Evolutionary conservation across 192 early-diverging fungal species (phyloP).

Genomic region (Thoreauomyces humboldtii): DNA sequence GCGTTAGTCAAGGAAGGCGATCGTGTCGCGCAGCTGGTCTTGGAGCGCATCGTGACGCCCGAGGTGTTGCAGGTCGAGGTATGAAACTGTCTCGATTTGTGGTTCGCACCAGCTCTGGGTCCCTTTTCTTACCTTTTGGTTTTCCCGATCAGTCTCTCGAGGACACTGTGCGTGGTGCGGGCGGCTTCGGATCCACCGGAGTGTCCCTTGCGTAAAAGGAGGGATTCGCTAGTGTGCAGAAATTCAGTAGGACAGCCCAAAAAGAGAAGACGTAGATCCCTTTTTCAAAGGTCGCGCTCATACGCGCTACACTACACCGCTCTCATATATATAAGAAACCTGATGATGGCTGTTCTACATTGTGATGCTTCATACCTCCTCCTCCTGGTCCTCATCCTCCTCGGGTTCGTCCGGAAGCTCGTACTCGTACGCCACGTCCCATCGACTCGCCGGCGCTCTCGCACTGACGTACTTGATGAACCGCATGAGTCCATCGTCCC

Average conservation of each 20-base stretch:
- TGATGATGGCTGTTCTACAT: too few relatives aligned
- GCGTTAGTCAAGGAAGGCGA: constrained; percentile 76
- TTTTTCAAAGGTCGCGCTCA: too few relatives aligned
- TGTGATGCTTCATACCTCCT: not conserved
- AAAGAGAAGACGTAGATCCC: too few relatives aligned
- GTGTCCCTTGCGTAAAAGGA: too few relatives aligned
- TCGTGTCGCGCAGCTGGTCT: constrained; percentile 91
- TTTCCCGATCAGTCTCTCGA: constrained; percentile 30
- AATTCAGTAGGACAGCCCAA: too few relatives aligned
- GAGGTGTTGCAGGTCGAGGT: constrained; percentile 78
- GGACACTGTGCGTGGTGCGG: constrained; percentile 45
- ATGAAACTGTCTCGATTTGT: not conserved
- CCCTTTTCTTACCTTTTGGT: not conserved
- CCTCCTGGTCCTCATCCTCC: constrained; percentile 18
- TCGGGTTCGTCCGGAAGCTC: constrained; percentile 42
- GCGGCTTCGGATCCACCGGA: constrained; percentile 58
- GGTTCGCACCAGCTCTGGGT: not conserved
- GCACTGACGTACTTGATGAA: constrained; percentile 86
- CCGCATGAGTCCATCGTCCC: constrained; percentile 72
- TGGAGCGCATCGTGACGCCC: constrained; percentile 82
- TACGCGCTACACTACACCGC: too few relatives aligned
- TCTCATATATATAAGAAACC: too few relatives aligned
- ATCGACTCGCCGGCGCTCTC: constrained; percentile 64
- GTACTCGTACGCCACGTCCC: constrained; percentile 77
- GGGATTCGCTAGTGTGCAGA: too few relatives aligned